Percentiles rank a stretch among this genome's conserved stretches.
phyloP scores from a whole-genome alignment of 495 filamentous ascomycete genomes.

The Penicillium goetzii region DNA sequence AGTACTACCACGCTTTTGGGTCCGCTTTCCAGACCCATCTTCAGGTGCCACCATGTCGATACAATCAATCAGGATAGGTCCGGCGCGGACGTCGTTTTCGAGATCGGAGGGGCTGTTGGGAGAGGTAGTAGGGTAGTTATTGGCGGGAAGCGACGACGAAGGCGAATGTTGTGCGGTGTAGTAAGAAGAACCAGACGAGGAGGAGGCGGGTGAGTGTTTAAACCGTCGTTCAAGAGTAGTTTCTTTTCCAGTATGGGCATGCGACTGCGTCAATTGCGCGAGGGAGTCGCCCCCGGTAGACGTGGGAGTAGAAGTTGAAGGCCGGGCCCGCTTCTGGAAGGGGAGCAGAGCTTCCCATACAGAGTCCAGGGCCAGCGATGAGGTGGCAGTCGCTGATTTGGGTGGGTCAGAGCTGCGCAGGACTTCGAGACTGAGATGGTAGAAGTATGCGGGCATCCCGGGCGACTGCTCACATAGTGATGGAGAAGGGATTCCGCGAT shows the following conservation, averaged over 20 bases:
- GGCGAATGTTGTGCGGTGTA: conserved; percentile 8
- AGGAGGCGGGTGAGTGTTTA: background rate
- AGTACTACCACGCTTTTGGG: conserved; percentile 17
- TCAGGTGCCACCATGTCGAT: conserved; percentile 63
- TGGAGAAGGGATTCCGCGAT: background rate
- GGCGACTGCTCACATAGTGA: conserved; percentile 37
- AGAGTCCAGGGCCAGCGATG: conserved; percentile 38
- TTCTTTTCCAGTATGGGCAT: conserved; percentile 4
- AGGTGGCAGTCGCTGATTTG: conserved; percentile 1
- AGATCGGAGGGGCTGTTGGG: conserved; percentile 19
- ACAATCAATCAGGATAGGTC: conserved; percentile 63
- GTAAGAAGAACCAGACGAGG: background rate
- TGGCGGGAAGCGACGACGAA: conserved; percentile 1
- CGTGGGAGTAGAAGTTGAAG: conserved; percentile 19
- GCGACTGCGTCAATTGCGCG: background rate
- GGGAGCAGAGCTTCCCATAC: conserved; percentile 48
- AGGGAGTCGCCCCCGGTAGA: conserved; percentile 5
- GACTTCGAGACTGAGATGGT: conserved; percentile 87
- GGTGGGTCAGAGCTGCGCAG: conserved; percentile 54
- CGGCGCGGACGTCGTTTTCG: conserved; percentile 65
- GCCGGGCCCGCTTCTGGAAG: conserved; percentile 39
- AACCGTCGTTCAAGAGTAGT: conserved; percentile 10
- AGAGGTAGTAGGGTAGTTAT: conserved; percentile 18
- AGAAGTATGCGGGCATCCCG: conserved; percentile 85
- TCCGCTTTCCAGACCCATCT: conserved; percentile 23